phyloP scores from a whole-genome alignment of 2,329 filamentous ascomycete species.

The Venturiaceae sp. region DNA sequence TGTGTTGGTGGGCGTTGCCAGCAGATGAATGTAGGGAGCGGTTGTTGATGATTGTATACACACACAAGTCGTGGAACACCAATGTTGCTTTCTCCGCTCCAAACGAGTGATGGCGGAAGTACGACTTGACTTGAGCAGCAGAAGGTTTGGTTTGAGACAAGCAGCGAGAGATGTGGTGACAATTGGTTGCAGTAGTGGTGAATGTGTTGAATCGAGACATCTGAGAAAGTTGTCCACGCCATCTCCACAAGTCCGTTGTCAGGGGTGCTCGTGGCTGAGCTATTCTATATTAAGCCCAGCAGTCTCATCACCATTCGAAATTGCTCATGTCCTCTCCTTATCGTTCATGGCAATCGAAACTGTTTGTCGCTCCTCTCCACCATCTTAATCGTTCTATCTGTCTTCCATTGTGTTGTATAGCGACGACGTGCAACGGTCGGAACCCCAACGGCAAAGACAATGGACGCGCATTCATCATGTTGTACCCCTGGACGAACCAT shows the following conservation, averaged over 20 bases:
- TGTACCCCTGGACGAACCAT: not conserved
- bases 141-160: not conserved
- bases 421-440: not conserved
- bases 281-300: not conserved
- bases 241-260: not conserved
- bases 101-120: not conserved
- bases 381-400: not conserved
- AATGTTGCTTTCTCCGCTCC: not conserved
- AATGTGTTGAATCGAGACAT: not conserved
- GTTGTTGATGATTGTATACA: not conserved
- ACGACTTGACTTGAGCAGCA: not conserved
- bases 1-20: not conserved
- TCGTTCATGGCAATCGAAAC: too few relatives aligned
- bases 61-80: not conserved
- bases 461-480: not conserved
- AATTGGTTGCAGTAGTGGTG: not conserved
- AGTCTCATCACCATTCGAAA: not conserved
- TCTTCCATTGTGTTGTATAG: not conserved
- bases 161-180: not conserved
- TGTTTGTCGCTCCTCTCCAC: not conserved
- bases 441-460: not conserved
- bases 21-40: not conserved
- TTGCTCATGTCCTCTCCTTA: not conserved
- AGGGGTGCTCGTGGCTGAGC: not conserved
- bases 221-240: not conserved